Base-by-base conservation (phyloP, 2,329 filamentous ascomycete genomes). In the Colletotrichum brevisporum region DNA sequence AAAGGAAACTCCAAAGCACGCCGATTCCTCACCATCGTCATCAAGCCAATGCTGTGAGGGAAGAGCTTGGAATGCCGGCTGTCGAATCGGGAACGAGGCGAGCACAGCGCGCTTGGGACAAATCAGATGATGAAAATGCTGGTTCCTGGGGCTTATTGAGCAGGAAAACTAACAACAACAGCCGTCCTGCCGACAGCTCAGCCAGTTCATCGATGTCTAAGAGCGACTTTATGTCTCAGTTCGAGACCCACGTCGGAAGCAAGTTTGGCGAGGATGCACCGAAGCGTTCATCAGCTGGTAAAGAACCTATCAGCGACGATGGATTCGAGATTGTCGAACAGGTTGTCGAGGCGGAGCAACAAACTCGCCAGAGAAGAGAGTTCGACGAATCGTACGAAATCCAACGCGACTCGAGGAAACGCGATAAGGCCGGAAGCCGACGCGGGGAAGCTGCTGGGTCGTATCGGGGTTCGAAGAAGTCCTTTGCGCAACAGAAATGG, bases 381-480 rank as follows among this genome's bases (percentile, higher is more conserved):
- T 58, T 70, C 12, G 61, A 70, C 18, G 67, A 70, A 12, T 63
- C 70, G 13, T 71, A 67, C 58, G 62, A 70, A 27, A 70, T 71
- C 36, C 56, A 61, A 10, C 70, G 70, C 50, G 63, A 71, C 26
- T 18, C 70, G 18, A 62, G 63, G 47, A 51, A 56, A 55, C 67
- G 70, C n/a, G 70, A 65, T 12, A 70, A 57, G 39, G 51, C 43
- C 0, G 60, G 60, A 12, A 13, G 39, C 50, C 55, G 59, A 27
- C 57, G 63, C 27, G 68, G 47, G 24, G 58, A 67, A 62, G 63
- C 9, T 31, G 43, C 55, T 13, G 41, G 53, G n/a, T 57, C 36
- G 2, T 56, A 50, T 47, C 53, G 62, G 41, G 61, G 52, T 18
- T 13, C 16, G 12, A 61, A 67, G 26, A 71, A 71, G 56, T 61